phyloP scores from a whole-genome alignment of 2,329 filamentous ascomycete genomes.

The Elsinoe perseae region DNA sequence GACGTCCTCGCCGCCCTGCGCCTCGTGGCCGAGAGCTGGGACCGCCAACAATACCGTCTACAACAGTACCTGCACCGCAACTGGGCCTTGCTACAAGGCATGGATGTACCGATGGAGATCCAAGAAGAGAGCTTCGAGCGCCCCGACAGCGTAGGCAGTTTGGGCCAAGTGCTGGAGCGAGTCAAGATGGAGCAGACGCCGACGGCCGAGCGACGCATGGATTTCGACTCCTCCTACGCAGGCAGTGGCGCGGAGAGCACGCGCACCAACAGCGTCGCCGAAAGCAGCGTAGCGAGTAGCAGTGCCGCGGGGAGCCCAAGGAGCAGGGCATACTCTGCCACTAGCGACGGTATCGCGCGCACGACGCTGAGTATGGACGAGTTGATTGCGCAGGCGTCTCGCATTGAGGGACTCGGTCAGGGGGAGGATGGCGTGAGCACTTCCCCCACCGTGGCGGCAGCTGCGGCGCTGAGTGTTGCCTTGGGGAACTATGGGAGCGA shows the following conservation, averaged over 20 bases:
- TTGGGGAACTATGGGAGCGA: not conserved
- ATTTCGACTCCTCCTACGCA: conserved; percentile 24
- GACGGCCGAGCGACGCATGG: conserved; percentile 33
- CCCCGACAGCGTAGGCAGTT: conserved; percentile 33
- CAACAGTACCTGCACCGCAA: conserved; percentile 42
- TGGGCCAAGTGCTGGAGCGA: conserved; percentile 37
- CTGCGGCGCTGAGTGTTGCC: conserved; percentile 8
- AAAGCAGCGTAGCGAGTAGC: not conserved
- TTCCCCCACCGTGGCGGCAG: not conserved
- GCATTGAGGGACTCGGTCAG: not conserved
- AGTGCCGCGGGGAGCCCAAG: not conserved
- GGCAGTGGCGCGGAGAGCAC: not conserved
- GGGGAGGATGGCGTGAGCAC: not conserved
- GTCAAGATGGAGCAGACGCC: conserved; percentile 41
- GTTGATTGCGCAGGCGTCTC: conserved; percentile 2
- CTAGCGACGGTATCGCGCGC: not conserved
- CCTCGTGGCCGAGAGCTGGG: conserved; percentile 44
- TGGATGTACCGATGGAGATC: conserved; percentile 38
- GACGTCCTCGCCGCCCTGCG: conserved; percentile 43
- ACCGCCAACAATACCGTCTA: conserved; percentile 41
- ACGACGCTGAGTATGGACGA: conserved; percentile 13
- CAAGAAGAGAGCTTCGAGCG: conserved; percentile 42
- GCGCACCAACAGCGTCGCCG: too few species aligned
- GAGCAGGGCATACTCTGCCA: not conserved
- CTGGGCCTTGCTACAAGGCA: conserved; percentile 37